Evolutionary conservation across 371 early-diverging fungal species (phyloP), one percentile per base, ranked within the genome.

Genomic region (Syncephalastrum monosporum): DNA sequence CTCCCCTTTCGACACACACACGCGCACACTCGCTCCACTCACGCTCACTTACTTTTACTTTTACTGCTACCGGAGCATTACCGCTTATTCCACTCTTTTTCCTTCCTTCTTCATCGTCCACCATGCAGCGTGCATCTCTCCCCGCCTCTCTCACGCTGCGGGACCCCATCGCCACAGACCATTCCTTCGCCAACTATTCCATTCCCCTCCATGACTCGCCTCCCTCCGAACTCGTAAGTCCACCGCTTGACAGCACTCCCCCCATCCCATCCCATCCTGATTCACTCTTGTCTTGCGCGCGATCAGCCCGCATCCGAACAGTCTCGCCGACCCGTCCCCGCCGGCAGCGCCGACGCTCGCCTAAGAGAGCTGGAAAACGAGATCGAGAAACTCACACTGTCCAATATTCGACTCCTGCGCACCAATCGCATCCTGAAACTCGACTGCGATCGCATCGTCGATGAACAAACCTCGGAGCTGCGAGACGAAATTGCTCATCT

Each of bases 381-480:
- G 56, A 65, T 73, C 12, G 79, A 79, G 23, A 55, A 62, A 23
- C 49, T 79, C 48, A 68, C 75, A 16, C 25, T 68, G 29, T 50
- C 65, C 4, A 79, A 75, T 65, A 69, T 74, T 33, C 65, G 69
- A 46, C 61, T 79, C 24, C 42, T 65, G 23, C 67, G 74, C 24
- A 61, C 69, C 53, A 73, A 75, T 51, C 72, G 72, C 25, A 62
- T 68, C 8, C 56, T 79, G 15, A 79, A 79, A 46, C 48, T 72
- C 15, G 79, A 79, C 23, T 55, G 67, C 47, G 79, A 75, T 29
- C 57, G 57, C 5, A 42, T 72, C 16, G 58, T 78, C 29, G 72
- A 79, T 47, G 67, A 79, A 61, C 59, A 69, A 29, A 73, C 75
- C 23, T 48, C 48, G 14, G 64, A 67, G 53, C 61, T 79, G 29